phyloP scores from a whole-genome alignment of 2,329 filamentous ascomycete genomes.

The Penicillium italicum region DNA sequence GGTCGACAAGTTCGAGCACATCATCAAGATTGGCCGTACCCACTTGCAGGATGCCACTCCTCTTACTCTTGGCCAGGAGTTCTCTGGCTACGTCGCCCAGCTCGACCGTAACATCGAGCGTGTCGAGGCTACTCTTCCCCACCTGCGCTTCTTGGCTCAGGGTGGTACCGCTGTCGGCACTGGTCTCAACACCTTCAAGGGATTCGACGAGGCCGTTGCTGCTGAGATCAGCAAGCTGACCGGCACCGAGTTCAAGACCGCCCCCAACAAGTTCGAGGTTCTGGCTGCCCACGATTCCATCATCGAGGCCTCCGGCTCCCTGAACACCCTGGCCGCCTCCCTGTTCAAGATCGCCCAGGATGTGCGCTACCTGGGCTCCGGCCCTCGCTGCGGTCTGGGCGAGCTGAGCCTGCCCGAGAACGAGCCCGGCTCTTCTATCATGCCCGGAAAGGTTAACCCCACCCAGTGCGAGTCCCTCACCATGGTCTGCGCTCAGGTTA shows the following conservation, averaged over 20 bases:
- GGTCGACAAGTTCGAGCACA: constrained; percentile 81
- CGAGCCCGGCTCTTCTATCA: constrained; percentile 95
- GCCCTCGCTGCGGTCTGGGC: constrained; percentile 90
- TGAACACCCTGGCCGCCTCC: constrained; percentile 88
- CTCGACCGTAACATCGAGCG: constrained; percentile 87
- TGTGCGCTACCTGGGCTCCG: constrained; percentile 93
- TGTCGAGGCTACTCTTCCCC: constrained; percentile 75
- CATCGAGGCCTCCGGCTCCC: constrained; percentile 85
- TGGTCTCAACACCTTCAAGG: constrained; percentile 94
- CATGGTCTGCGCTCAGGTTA: constrained; percentile 96
- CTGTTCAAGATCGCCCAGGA: constrained; percentile 99
- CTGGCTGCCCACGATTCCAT: constrained; percentile 94
- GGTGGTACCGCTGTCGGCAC: constrained; percentile 96
- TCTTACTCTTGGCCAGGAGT: constrained; percentile 92
- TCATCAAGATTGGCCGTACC: constrained; percentile 98
- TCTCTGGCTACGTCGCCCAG: constrained; percentile 95
- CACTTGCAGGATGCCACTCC: constrained; percentile 97
- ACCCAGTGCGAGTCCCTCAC: constrained; percentile 97
- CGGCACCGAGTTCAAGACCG: constrained; percentile 88
- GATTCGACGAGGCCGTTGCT: constrained; percentile 91
- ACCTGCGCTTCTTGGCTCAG: constrained; percentile 83
- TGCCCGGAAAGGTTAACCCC: constrained; percentile 99
- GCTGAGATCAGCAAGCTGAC: constrained; percentile 89
- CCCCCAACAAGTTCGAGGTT: constrained; percentile 98
- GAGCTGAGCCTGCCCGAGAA: constrained; percentile 95